Evolutionary conservation across 805 yeast genomes (phyloP).

Genomic region (Saccharomycopsis oosterbeekiorum): DNA sequence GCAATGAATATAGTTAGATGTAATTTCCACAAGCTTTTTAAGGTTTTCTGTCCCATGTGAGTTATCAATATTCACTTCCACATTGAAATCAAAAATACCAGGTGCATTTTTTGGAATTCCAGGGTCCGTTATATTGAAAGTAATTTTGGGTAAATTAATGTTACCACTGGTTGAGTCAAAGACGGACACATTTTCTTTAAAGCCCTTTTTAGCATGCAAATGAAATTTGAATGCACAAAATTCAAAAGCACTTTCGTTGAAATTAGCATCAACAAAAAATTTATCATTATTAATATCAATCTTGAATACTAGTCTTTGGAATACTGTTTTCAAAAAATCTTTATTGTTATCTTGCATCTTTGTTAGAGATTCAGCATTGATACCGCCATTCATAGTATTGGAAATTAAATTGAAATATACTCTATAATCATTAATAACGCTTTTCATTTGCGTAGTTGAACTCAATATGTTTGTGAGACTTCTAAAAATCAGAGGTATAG

Average conservation of each 20-base stretch:
- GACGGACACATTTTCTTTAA: not conserved
- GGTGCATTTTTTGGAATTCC: conserved; percentile 24
- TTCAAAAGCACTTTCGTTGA: conserved; percentile 4
- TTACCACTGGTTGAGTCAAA: conserved; percentile 3
- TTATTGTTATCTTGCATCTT: not conserved
- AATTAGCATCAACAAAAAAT: not conserved
- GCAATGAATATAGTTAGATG: conserved; percentile 48
- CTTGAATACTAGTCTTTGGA: conserved; percentile 3
- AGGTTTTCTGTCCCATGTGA: conserved; percentile 21
- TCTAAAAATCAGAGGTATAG: conserved; percentile 9
- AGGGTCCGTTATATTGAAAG: conserved; percentile 5
- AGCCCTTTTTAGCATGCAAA: not conserved
- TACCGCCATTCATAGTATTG: not conserved
- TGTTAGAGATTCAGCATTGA: not conserved
- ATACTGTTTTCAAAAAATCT: not conserved
- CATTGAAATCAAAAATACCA: conserved; percentile 36
- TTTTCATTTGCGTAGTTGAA: conserved; percentile 3
- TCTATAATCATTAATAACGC: conserved; percentile 1
- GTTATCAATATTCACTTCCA: conserved; percentile 36
- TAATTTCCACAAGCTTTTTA: conserved; percentile 20
- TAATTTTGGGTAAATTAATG: not conserved
- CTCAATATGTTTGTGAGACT: conserved; percentile 9
- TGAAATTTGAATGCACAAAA: not conserved
- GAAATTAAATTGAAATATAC: not conserved
- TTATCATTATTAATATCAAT: not conserved